These are phyloP conservation scores for Rubroshorea leprosula DNA, from an alignment of 345 rosid species.

Conservation along the genomic window DNA sequence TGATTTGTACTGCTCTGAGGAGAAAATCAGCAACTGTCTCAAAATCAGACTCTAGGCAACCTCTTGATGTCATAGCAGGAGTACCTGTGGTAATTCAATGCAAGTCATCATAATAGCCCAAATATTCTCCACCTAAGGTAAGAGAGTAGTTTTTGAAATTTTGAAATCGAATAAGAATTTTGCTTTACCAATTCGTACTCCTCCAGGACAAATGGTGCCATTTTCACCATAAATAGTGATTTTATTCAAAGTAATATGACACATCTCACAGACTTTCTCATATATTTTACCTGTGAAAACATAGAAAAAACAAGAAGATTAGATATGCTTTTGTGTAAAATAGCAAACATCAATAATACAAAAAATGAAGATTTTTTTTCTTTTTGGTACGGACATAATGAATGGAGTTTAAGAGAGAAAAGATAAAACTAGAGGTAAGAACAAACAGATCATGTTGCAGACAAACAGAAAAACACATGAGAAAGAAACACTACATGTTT, in stretches of 20 bases:
- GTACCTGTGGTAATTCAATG: conserved; percentile 44
- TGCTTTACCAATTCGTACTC: conserved; percentile 87
- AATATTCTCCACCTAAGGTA: not conserved
- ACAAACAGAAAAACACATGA: too few species aligned
- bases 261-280: conserved; percentile 84
- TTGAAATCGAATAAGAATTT: conserved; percentile 1
- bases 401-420: too few species aligned
- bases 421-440: too few species aligned
- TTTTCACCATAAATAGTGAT: conserved; percentile 61
- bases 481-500: too few species aligned
- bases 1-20: conserved; percentile 68
- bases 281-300: conserved; percentile 51
- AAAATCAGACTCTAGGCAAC: conserved; percentile 85
- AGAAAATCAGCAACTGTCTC: conserved; percentile 77
- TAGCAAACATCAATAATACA: too few species aligned
- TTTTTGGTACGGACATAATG: too few species aligned
- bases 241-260: conserved; percentile 79
- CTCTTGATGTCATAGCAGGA: conserved; percentile 95
- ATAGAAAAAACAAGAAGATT: not conserved
- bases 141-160: not conserved
- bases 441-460: too few species aligned
- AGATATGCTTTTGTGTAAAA: not conserved
- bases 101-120: not conserved
- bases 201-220: conserved; percentile 74
- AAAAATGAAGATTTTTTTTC: too few species aligned